Evolutionary conservation across 2,329 filamentous ascomycete genomes (phyloP).

Genomic region (Aspergillus sojae): DNA sequence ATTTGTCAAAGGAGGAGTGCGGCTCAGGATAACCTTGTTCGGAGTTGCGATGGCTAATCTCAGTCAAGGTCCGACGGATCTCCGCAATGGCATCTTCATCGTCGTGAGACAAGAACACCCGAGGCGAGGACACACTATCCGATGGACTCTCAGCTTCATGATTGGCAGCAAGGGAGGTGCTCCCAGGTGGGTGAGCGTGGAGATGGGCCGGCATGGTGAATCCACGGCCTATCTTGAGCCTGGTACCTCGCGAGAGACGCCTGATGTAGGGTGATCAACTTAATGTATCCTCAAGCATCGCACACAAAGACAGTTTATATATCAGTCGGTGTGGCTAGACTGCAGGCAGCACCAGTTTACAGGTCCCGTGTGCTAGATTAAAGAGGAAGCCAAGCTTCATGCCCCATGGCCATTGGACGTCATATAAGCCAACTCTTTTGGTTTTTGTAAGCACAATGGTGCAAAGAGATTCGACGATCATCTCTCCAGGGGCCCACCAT

Average conservation of each 20-base stretch:
- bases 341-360: background rate
- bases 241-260: background rate
- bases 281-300: background rate
- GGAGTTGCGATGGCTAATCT: constrained; percentile 14
- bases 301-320: background rate
- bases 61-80: constrained; percentile 35
- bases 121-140: constrained; percentile 20
- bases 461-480: background rate
- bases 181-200: constrained; percentile 24
- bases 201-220: constrained; percentile 32
- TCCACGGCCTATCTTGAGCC: constrained; percentile 7
- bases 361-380: constrained; percentile 12
- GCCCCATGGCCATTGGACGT: background rate
- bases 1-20: constrained; percentile 67
- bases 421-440: background rate
- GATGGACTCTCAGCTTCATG: constrained; percentile 18
- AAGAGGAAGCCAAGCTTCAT: constrained; percentile 26
- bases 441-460: background rate
- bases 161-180: constrained; percentile 22
- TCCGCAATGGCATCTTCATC: constrained; percentile 35
- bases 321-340: background rate
- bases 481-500: background rate
- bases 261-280: background rate
- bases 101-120: constrained; percentile 31
- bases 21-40: constrained; percentile 31